Evolutionary conservation across 306 rosid genomes (phyloP).

Genomic region (Gleditsia sinensis): DNA sequence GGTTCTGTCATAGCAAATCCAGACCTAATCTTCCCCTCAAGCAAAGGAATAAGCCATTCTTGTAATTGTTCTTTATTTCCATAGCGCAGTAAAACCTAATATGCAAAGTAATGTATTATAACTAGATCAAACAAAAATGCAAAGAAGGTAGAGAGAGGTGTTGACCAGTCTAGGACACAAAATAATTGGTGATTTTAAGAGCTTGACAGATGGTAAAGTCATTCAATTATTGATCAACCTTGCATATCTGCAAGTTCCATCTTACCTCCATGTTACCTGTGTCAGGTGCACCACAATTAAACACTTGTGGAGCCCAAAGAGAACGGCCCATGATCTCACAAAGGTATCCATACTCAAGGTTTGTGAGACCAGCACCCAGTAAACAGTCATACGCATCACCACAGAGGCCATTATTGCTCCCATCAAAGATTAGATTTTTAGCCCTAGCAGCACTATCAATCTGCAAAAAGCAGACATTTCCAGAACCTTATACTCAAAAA

Average conservation of each 20-base stretch:
- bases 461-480: slow-evolving; percentile 50
- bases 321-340: slow-evolving; percentile 98
- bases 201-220: not conserved
- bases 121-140: slow-evolving; percentile 26
- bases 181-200: not conserved
- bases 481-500: not conserved
- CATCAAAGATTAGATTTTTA: slow-evolving; percentile 59
- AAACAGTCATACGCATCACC: slow-evolving; percentile 51
- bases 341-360: slow-evolving; percentile 94
- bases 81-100: slow-evolving; percentile 85
- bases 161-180: slow-evolving; percentile 16
- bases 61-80: slow-evolving; percentile 78
- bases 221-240: slow-evolving; percentile 16
- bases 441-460: slow-evolving; percentile 92
- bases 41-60: slow-evolving; percentile 94
- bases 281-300: slow-evolving; percentile 94
- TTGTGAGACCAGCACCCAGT: slow-evolving; percentile 90
- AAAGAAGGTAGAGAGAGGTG: slow-evolving; percentile 1
- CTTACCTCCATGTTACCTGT: slow-evolving; percentile 99
- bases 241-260: slow-evolving; percentile 29
- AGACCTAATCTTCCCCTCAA: slow-evolving; percentile 88
- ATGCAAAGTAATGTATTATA: slow-evolving; percentile 27
- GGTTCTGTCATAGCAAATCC: slow-evolving; percentile 99
- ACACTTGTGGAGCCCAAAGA: slow-evolving; percentile 92
- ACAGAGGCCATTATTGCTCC: slow-evolving; percentile 51